A percentile compares a stretch with the other conserved stretches of the same genome.
Conservation (phyloP, 192 early-diverging fungal species). For the Coemansia reversa region DNA sequence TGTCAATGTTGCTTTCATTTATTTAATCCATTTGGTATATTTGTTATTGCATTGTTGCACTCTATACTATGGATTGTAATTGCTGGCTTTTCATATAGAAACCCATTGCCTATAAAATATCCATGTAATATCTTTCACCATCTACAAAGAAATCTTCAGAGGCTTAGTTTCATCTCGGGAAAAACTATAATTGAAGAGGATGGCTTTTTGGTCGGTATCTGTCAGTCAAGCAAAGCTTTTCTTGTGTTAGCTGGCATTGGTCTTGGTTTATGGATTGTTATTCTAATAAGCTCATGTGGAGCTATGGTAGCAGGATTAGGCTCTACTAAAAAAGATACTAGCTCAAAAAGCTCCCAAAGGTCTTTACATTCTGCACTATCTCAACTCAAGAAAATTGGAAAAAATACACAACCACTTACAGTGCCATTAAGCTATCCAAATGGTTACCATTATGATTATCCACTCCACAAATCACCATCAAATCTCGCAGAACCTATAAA, state of each 20-base stretch:
- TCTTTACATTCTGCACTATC: constrained; percentile 18
- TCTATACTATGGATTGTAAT: constrained; percentile 45
- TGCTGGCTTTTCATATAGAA: constrained; percentile 43
- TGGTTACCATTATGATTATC: neutral
- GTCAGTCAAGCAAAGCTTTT: constrained; percentile 51
- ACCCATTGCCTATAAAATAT: constrained; percentile 46
- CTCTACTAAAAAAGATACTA: constrained; percentile 12
- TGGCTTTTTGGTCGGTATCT: constrained; percentile 41
- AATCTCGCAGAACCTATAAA: neutral
- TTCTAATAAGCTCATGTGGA: constrained; percentile 30
- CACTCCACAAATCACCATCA: constrained; percentile 1
- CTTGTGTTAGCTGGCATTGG: constrained; percentile 36
- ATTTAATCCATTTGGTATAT: constrained; percentile 32
- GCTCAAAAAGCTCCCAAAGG: constrained; percentile 16
- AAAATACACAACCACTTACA: constrained; percentile 5
- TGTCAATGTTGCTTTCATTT: constrained; percentile 16
- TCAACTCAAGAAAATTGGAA: constrained; percentile 1
- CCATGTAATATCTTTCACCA: constrained; percentile 46
- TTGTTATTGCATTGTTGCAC: constrained; percentile 32
- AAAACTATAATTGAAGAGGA: constrained; percentile 44
- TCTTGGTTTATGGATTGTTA: constrained; percentile 41
- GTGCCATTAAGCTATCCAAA: constrained; percentile 10
- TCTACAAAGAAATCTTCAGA: constrained; percentile 27
- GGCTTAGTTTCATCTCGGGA: constrained; percentile 34
- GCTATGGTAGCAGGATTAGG: constrained; percentile 31